Evolutionary conservation across 805 yeast species (phyloP).

Genomic region (Candida koratica): DNA sequence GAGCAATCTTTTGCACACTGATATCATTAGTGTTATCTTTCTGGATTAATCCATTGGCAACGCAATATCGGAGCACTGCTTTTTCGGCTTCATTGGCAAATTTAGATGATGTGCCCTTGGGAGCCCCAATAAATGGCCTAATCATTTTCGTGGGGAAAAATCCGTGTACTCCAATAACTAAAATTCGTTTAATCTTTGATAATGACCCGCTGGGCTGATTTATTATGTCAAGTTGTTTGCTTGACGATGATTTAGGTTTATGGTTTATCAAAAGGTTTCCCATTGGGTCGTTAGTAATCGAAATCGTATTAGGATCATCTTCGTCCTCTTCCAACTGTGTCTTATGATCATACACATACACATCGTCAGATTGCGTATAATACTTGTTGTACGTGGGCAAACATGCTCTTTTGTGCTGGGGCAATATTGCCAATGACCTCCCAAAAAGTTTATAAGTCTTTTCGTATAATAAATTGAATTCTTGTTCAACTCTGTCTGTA

Average conservation of each 20-base stretch:
- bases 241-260: conserved; percentile 8
- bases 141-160: conserved; percentile 87
- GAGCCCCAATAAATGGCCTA: conserved; percentile 87
- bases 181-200: conserved; percentile 48
- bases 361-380: conserved; percentile 19
- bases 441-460: conserved; percentile 39
- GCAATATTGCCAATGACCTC: conserved; percentile 32
- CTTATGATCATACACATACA: conserved; percentile 17
- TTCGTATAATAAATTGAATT: conserved; percentile 30
- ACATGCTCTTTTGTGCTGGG: conserved; percentile 36
- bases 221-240: conserved; percentile 16
- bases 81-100: conserved; percentile 89
- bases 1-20: conserved; percentile 81
- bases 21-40: conserved; percentile 30
- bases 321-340: conserved; percentile 27
- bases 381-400: conserved; percentile 34
- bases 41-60: conserved; percentile 36
- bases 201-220: conserved; percentile 28
- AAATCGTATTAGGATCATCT: conserved; percentile 30
- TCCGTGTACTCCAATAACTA: conserved; percentile 93
- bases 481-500: conserved; percentile 26
- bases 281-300: conserved; percentile 39
- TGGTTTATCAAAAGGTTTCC: conserved; percentile 40
- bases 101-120: conserved; percentile 90
- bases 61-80: conserved; percentile 61